phyloP scores from a whole-genome alignment of 257 asterid species.

The Solanum gracilifrons region DNA sequence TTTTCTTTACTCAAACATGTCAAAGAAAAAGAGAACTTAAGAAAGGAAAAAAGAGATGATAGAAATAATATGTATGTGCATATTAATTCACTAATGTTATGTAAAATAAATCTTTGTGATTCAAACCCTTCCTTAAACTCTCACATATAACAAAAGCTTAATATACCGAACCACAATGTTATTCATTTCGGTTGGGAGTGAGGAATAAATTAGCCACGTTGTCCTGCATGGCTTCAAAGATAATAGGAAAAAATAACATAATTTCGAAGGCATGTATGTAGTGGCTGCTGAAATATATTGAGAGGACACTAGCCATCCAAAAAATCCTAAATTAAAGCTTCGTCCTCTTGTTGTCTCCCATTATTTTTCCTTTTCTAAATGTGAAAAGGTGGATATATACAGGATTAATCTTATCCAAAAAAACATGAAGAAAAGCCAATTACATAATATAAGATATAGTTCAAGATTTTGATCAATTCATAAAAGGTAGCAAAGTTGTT shows the following conservation, averaged over 20 bases:
- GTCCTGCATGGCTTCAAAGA: background rate
- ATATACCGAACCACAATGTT: background rate
- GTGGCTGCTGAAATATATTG: background rate
- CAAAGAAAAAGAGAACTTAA: background rate
- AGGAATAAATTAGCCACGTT: background rate
- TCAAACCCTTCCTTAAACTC: too few relatives aligned
- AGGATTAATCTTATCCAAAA: background rate
- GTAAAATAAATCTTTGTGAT: background rate
- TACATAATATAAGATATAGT: background rate
- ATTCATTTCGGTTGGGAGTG: background rate
- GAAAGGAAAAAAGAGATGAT: background rate
- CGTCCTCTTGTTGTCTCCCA: background rate
- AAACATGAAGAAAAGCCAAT: background rate
- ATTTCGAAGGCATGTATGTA: background rate
- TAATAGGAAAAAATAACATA: background rate
- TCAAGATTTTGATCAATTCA: background rate
- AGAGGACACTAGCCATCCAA: background rate
- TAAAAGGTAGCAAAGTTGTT: background rate
- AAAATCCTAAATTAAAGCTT: background rate
- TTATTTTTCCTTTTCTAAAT: background rate
- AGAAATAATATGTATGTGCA: background rate
- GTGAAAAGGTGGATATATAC: background rate
- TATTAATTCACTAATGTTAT: background rate
- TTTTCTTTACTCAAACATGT: background rate
- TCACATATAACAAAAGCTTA: background rate